Percentiles rank a stretch among this genome's conserved stretches.
phyloP scores from a whole-genome alignment of 1,139 yeast species.

The Scheffersomyces lignicola region DNA sequence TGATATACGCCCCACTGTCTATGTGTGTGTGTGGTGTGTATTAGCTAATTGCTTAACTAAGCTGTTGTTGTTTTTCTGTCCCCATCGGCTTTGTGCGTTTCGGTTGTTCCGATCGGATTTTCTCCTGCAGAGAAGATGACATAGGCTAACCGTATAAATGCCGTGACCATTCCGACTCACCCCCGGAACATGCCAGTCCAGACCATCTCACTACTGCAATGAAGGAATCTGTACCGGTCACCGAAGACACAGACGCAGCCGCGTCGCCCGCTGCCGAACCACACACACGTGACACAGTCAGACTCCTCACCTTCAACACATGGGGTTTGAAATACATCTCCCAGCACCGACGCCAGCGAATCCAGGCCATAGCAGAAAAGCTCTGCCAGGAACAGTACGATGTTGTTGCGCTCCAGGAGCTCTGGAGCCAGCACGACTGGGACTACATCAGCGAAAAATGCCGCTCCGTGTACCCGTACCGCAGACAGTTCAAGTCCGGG shows the following conservation, averaged over 20 bases:
- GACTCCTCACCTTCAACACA: slow-evolving; percentile 66
- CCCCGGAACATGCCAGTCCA: slow-evolving; percentile 3
- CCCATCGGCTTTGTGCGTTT: no score
- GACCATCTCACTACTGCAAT: background rate
- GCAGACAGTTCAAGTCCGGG: slow-evolving; percentile 77
- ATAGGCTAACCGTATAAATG: no score
- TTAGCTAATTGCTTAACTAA: no score
- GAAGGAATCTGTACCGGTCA: background rate
- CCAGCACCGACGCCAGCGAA: slow-evolving; percentile 60
- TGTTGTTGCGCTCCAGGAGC: slow-evolving; percentile 85
- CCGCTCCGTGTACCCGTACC: slow-evolving; percentile 53
- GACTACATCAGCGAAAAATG: slow-evolving; percentile 53
- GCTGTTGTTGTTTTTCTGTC: no score
- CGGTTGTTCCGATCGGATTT: no score
- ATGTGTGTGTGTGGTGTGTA: no score
- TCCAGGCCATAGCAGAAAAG: slow-evolving; percentile 71
- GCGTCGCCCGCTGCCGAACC: background rate
- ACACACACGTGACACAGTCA: slow-evolving; percentile 21
- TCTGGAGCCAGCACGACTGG: slow-evolving; percentile 92
- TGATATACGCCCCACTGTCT: no score
- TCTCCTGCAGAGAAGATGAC: no score
- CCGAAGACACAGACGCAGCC: background rate
- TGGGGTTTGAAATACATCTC: slow-evolving; percentile 93
- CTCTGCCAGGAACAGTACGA: slow-evolving; percentile 67
- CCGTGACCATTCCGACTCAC: background rate